Evolutionary conservation across 2,329 filamentous ascomycete species (phyloP).

Genomic region (Monilinia fructigena): DNA sequence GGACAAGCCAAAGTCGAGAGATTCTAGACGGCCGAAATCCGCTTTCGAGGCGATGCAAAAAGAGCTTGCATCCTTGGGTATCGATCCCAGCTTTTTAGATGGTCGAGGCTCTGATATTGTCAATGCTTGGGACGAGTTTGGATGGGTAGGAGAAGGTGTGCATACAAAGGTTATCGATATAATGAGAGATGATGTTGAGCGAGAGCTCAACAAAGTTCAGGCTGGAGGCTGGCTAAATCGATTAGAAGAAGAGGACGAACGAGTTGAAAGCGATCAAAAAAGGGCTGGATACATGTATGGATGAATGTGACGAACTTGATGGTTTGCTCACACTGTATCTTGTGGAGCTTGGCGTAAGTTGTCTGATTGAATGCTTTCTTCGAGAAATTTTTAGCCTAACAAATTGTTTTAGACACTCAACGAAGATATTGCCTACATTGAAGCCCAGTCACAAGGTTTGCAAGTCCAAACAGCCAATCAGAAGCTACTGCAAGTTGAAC

Average conservation of each 20-base stretch:
- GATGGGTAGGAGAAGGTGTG: conserved; percentile 79
- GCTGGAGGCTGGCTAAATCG: conserved; percentile 89
- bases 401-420: conserved; percentile 68
- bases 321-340: conserved; percentile 91
- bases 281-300: conserved; percentile 85
- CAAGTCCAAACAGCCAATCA: conserved; percentile 98
- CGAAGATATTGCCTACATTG: conserved; percentile 95
- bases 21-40: conserved; percentile 38
- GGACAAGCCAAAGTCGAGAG: conserved; percentile 36
- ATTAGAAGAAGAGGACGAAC: conserved; percentile 81
- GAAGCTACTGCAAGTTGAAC: conserved; percentile 81
- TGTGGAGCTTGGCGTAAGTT: conserved; percentile 82
- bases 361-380: conserved; percentile 51
- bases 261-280: conserved; percentile 83
- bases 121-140: conserved; percentile 78
- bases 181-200: conserved; percentile 77
- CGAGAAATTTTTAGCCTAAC: conserved; percentile 31
- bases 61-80: conserved; percentile 54
- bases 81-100: conserved; percentile 75
- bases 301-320: conserved; percentile 94
- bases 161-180: conserved; percentile 74
- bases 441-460: conserved; percentile 93
- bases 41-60: conserved; percentile 40
- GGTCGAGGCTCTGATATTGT: conserved; percentile 78
- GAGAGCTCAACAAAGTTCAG: conserved; percentile 86